Percentiles rank a stretch among this genome's conserved stretches.
These are phyloP conservation scores for Hymenoscyphus salicellus DNA, from an alignment of 2,329 filamentous ascomycete species.

Conservation along the genomic window DNA sequence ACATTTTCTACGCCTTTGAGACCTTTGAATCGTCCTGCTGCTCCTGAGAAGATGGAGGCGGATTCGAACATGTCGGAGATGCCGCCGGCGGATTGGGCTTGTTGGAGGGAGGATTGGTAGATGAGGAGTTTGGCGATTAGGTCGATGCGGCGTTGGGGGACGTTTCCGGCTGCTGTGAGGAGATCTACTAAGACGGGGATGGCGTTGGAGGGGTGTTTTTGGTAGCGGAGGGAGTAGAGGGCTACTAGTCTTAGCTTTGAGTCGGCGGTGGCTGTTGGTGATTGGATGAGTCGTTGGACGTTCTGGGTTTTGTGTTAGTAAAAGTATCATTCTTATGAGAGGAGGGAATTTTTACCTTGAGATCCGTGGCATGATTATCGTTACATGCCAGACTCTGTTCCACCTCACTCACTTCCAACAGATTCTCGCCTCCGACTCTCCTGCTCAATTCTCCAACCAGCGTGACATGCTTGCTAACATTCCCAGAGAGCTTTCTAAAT, in stretches of 20 bases:
- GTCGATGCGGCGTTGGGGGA: constrained; percentile 71
- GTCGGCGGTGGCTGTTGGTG: constrained; percentile 70
- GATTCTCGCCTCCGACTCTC: constrained; percentile 76
- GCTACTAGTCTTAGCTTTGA: constrained; percentile 88
- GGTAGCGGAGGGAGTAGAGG: constrained; percentile 91
- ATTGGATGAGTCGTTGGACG: constrained; percentile 81
- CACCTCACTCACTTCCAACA: constrained; percentile 94
- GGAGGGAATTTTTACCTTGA: constrained; percentile 62
- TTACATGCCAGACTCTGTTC: constrained; percentile 97
- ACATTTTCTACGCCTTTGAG: constrained; percentile 98
- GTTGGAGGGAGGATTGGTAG: constrained; percentile 84
- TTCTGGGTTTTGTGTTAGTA: constrained; percentile 51
- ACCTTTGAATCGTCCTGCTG: constrained; percentile 84
- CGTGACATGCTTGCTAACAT: constrained; percentile 97
- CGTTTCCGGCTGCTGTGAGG: constrained; percentile 76
- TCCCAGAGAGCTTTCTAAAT: constrained; percentile 93
- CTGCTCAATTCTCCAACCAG: constrained; percentile 90
- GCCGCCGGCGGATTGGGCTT: constrained; percentile 69
- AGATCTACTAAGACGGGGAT: constrained; percentile 84
- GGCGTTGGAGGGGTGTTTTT: constrained; percentile 79
- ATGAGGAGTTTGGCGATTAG: constrained; percentile 77
- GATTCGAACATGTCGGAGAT: constrained; percentile 92
- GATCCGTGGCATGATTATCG: constrained; percentile 85
- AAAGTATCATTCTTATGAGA: neutral
- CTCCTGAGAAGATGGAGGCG: constrained; percentile 84